Conservation (phyloP, 73 alveolate genomes). For the Symbiodinium natans region DNA sequence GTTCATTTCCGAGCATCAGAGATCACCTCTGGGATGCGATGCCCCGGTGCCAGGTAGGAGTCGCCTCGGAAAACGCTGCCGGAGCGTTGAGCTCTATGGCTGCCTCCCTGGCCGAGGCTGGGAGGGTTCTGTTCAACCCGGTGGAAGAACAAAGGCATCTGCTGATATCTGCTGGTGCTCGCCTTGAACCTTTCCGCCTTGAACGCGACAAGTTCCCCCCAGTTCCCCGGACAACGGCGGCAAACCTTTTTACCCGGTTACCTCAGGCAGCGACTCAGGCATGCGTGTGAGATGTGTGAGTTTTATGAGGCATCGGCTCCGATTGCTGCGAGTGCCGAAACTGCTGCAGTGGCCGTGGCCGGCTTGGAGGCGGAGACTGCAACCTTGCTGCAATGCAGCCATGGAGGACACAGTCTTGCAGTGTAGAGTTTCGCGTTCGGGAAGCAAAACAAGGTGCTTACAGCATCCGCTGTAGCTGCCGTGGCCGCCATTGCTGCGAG, state of each 20-base stretch:
- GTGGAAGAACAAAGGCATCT: too few species aligned
- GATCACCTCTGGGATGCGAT: too few species aligned
- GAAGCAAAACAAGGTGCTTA: background rate
- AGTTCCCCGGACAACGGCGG: too few species aligned
- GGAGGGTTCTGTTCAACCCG: background rate
- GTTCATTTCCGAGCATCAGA: too few species aligned
- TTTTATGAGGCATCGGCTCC: background rate
- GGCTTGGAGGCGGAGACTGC: constrained; percentile 72
- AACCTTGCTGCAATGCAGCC: background rate
- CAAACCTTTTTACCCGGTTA: too few species aligned
- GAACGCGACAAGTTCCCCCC: too few species aligned
- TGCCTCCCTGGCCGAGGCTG: constrained; percentile 71
- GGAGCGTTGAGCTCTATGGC: constrained; percentile 55
- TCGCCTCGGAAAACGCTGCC: constrained; percentile 23
- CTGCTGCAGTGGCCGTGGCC: constrained; percentile 55
- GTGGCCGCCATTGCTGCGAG: constrained; percentile 74
- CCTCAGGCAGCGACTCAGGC: too few species aligned
- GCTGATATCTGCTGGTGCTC: too few species aligned
- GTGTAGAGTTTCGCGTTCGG: background rate
- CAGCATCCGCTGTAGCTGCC: constrained; percentile 84
- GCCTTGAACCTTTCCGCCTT: too few species aligned
- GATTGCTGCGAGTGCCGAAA: constrained; percentile 29
- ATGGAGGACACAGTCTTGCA: background rate
- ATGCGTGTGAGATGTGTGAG: too few species aligned
- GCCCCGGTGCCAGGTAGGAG: background rate